Evolutionary conservation across 495 filamentous ascomycete species (phyloP), one percentile per base, ranked within the genome.

Genomic region (Xylaria flabelliformis): DNA sequence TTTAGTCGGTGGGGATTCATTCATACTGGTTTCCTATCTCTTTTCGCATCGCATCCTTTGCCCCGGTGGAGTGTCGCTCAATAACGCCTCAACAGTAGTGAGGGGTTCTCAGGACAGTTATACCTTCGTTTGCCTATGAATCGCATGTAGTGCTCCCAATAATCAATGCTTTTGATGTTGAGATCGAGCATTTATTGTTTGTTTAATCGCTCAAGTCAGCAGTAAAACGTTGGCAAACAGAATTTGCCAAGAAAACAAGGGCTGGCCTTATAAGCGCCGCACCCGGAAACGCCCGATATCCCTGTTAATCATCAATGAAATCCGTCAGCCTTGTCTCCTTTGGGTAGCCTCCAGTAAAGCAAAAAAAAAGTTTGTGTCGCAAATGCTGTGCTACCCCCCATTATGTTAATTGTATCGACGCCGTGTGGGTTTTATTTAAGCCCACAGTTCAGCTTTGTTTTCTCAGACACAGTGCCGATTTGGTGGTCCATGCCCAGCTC

Each of bases 271-370:
- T 42, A 55, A 69, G 34, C 64, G 53, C 70, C 2, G 71, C 46
- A 73, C 44, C 71, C 71, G 71, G 58, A 32, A 73, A 68, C 17
- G 41, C 36, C 71, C 71, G 71, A 69, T 34, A 39, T 42, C 71
- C 56, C 71, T 73, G 65, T 64, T 42, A 50, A 67, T 62, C 26
- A 62, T 15, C n/a, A 55, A 50, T 63, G 64, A 72, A 72, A 68
- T 24, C 72, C 26, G 58, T 65, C 76, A 77, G 77, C 71, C 76
- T 79, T 79, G 74, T 78, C 77, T 75, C 65, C 12, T 76, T 79
- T 72, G 64, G 77, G 77, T 78, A 79, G 74, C 70, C 67, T 74
- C 74, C 72, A 66, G 29, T 67, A 21, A 69, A 67, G 53, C 44
- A 61, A 63, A 64, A 63, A 70, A 71, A 71, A 71, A 55, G 48